Percentiles rank a stretch among this genome's conserved stretches.
phyloP scores from a whole-genome alignment of 495 filamentous ascomycete genomes.

The Podospora conica region DNA sequence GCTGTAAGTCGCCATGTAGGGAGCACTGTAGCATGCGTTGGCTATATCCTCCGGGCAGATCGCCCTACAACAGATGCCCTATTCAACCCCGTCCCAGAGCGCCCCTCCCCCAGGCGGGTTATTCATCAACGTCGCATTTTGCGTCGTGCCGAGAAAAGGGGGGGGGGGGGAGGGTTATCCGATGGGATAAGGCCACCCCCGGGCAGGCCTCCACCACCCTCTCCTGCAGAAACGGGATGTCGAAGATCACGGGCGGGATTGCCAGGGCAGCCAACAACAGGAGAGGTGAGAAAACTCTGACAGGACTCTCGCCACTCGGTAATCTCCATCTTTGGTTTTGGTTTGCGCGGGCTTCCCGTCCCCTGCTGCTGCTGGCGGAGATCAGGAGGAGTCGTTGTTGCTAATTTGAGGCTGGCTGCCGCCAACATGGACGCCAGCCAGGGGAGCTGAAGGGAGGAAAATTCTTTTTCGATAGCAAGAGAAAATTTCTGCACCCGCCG shows the following conservation, averaged over 20 bases:
- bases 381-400: not conserved
- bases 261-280: not conserved
- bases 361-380: not conserved
- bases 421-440: too few species aligned
- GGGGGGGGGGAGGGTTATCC: not conserved
- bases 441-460: not conserved
- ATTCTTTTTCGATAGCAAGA: not conserved
- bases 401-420: not conserved
- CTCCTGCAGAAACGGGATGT: not conserved
- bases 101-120: not conserved
- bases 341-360: not conserved
- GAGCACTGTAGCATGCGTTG: constrained; percentile 10
- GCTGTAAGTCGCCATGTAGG: not conserved
- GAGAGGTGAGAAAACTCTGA: not conserved
- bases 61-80: not conserved
- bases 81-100: not conserved
- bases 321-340: not conserved
- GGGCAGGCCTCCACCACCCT: not conserved
- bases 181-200: not conserved
- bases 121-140: not conserved
- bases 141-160: not conserved
- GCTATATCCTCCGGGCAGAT: constrained; percentile 6
- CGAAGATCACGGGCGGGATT: not conserved
- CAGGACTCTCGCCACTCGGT: not conserved
- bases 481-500: not conserved